Conservation (phyloP, 768 basidiomycete species). For the Leccinum rimulosum region DNA sequence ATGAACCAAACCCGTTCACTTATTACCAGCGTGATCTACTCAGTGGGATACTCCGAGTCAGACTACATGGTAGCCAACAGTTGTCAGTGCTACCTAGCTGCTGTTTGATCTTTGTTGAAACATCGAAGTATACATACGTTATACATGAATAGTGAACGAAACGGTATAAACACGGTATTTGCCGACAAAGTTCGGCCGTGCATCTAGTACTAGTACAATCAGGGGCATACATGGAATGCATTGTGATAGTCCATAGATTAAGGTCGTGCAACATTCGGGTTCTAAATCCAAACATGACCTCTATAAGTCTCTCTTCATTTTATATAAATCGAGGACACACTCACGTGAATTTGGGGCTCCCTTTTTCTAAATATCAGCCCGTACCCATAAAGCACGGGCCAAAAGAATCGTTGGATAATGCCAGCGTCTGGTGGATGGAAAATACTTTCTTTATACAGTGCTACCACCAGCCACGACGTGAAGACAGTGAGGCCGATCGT, state of each 20-base stretch:
- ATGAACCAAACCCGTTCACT: too few relatives aligned
- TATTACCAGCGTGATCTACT: too few relatives aligned
- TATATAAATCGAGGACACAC: background rate
- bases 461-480: constrained; percentile 56
- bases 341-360: background rate
- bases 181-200: too few relatives aligned
- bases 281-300: background rate
- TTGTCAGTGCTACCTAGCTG: too few relatives aligned
- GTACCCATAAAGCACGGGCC: constrained; percentile 22
- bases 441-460: constrained; percentile 39
- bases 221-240: background rate
- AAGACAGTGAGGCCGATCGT: constrained; percentile 48
- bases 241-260: background rate
- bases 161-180: too few relatives aligned
- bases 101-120: too few relatives aligned
- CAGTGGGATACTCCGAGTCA: too few relatives aligned
- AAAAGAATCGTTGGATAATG: constrained; percentile 11
- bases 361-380: background rate
- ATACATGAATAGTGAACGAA: too few relatives aligned
- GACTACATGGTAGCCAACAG: too few relatives aligned
- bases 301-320: background rate
- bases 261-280: background rate
- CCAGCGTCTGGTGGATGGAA: constrained; percentile 8
- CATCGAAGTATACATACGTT: too few relatives aligned
- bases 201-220: constrained; percentile 2